Evolutionary conservation across 1,284 basidiomycete genomes (phyloP), one percentile per base, ranked within the genome.

Genomic region (Pyrrhoderma noxium): DNA sequence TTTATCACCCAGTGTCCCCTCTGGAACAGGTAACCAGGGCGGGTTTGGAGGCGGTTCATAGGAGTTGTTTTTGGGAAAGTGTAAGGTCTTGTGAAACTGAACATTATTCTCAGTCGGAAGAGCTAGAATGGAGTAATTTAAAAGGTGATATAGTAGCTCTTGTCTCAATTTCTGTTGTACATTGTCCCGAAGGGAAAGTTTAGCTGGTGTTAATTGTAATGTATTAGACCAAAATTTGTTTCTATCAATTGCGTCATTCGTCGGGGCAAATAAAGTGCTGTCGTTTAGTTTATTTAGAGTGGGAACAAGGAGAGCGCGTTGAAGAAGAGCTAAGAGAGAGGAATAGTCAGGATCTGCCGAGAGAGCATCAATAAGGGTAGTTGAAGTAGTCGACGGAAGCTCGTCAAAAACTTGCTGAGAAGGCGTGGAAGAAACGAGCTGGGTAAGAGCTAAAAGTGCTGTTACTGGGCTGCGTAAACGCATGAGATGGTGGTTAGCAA

Each of bases 231-330:
- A 84, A 40, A 16, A 16, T 3, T 69, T 60, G 57, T 82, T 71
- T 34, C 70, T 73, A 57, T 77, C 65, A 62, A 95, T 85, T 11
- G 94, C 94, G 55, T 89, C 81, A 67, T 99, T 93, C 14, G 91
- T 97, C 0, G 96, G 96, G 0, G 96, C 96, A 61, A 97, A 96
- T 47, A 99, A 67, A 13, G 95, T 96, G 61, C 79, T 78, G 36
- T 76, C 82, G 49, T 87, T 82, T 53, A 99, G 80, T 57, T 75
- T 79, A 64, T 95, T 96, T 57, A 99, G 74, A 8, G 91, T 91
- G 0, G 96, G 96, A 44, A 99, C 82, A 53, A 98, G 82, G 54
- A 85, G 84, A 2, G 94, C 80, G 9, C 82, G 79, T 66, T 97
- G 93, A 7, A 99, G 74, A 7, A 98, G 79, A 39, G 69, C 69